These are phyloP conservation scores for Neonectria hederae DNA, from an alignment of 2,329 filamentous ascomycete genomes.

Conservation along the genomic window DNA sequence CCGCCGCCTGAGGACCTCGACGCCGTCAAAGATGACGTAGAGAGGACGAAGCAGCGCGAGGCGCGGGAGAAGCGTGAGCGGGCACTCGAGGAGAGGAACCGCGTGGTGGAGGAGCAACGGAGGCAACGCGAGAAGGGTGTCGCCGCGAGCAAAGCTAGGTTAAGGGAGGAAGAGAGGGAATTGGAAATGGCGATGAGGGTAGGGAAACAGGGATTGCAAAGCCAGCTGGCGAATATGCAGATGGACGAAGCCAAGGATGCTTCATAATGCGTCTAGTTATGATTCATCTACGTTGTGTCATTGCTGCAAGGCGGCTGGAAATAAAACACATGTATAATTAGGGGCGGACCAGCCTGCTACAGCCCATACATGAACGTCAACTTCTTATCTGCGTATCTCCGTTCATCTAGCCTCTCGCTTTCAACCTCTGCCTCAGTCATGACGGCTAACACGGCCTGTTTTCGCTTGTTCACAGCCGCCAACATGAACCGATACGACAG, in stretches of 20 bases:
- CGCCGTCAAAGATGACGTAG: conserved; percentile 60
- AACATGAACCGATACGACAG: conserved; percentile 36
- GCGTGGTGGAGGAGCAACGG: conserved; percentile 70
- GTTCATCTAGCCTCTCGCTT: conserved; percentile 38
- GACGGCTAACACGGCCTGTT: conserved; percentile 23
- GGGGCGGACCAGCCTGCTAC: conserved; percentile 8
- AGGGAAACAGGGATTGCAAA: conserved; percentile 71
- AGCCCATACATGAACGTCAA: conserved; percentile 42
- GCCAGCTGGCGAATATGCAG: conserved; percentile 59
- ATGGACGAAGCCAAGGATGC: conserved; percentile 32
- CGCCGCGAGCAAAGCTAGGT: conserved; percentile 66
- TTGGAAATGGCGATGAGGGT: conserved; percentile 75
- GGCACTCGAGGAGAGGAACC: conserved; percentile 72
- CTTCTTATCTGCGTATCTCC: conserved; percentile 42
- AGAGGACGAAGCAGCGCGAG: conserved; percentile 57
- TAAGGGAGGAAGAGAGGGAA: conserved; percentile 74
- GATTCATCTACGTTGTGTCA: background rate
- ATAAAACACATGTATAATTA: background rate
- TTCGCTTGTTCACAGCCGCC: conserved; percentile 33
- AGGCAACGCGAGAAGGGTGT: conserved; percentile 66
- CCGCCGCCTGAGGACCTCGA: conserved; percentile 60
- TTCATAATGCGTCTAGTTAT: conserved; percentile 27
- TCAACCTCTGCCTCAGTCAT: conserved; percentile 40
- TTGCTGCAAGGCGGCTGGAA: background rate
- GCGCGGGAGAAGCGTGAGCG: conserved; percentile 69